Base-by-base conservation (phyloP, 140 eudicot species). In the Artemisia princeps region DNA sequence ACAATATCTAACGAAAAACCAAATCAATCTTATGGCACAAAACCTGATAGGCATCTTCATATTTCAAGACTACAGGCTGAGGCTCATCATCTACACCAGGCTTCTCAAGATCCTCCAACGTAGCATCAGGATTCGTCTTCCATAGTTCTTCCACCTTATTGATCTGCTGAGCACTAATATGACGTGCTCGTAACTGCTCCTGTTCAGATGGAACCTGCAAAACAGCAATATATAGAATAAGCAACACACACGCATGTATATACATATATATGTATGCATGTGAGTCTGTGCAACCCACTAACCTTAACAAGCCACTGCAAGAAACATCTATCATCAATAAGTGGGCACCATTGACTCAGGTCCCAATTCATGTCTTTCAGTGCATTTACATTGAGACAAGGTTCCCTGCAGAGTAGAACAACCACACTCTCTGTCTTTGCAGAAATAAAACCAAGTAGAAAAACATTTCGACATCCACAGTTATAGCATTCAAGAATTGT, bases 31-130 rank as follows among this genome's bases (percentile, higher is more conserved):
- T 12, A 24, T 58, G 54, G 10, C 8, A 58, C 30, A 0, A 60
- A 72, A 90, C 98, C 98, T 92, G 99, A 78, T 92, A 92, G 46
- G 99, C 99, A 76, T 92, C 99, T 67, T 88, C 99, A 77, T 92
- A 92, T 78, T 88, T 92, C 80, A 86, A 62, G 50, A 65, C 96
- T 16, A 88, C 99, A 74, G 96, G 81, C 72, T 92, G 99, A 53
- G 99, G 99, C 70, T 92, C 99, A 74, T 92, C 99, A 72, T 92
- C 99, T 14, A 92, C 96, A 26, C 99, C 99, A 77, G 99, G 99
- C 82, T 92, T 92, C 88, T 92, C 99, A 75, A 92, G 99, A 78
- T 92, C 99, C 71, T 92, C 99, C 71, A 92, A 63, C 23, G 95
- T 74, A 45, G 99, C 99, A 84, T 92, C 99, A 55, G 99, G 99